A percentile compares a stretch with the other conserved stretches of the same genome.
These are phyloP conservation scores for Pichia kudriavzevii DNA, from an alignment of 1,139 yeast species.

Conservation along the genomic window DNA sequence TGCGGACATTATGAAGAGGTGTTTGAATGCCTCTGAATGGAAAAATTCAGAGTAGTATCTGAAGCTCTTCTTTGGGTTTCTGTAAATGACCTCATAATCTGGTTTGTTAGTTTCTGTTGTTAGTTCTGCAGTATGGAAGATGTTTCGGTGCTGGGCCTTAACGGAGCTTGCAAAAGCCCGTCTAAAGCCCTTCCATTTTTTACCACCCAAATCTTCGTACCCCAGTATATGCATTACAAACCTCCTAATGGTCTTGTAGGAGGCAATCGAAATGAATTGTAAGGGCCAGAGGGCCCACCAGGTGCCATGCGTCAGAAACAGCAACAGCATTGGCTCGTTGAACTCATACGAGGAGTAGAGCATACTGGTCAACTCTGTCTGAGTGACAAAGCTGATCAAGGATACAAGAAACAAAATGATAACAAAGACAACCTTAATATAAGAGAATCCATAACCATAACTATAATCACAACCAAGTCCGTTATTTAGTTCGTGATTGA, in stretches of 20 bases:
- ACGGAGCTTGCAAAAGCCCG: conserved; percentile 36
- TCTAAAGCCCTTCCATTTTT: conserved; percentile 33
- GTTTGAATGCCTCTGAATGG: conserved; percentile 39
- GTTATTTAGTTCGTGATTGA: too few species aligned
- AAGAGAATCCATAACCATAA: conserved; percentile 23
- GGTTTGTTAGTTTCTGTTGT: conserved; percentile 24
- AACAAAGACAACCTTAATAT: conserved; percentile 44
- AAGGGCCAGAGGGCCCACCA: conserved; percentile 74
- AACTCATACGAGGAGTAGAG: conserved; percentile 51
- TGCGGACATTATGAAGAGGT: conserved; percentile 39
- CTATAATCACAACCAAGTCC: too few species aligned
- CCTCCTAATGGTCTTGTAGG: conserved; percentile 35
- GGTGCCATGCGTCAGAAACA: conserved; percentile 69
- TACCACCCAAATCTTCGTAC: conserved; percentile 31
- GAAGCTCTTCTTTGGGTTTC: conserved; percentile 22
- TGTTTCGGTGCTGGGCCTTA: conserved; percentile 33
- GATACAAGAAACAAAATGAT: conserved; percentile 52
- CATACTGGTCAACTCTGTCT: conserved; percentile 75
- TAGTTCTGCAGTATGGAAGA: conserved; percentile 30
- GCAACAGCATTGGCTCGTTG: conserved; percentile 61
- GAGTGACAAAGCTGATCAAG: conserved; percentile 59
- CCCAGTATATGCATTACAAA: conserved; percentile 28
- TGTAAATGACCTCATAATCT: conserved; percentile 16
- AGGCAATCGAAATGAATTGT: conserved; percentile 50
- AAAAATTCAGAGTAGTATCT: conserved; percentile 36